phyloP scores from a whole-genome alignment of 1,284 basidiomycete species.

The Heterobasidion occidentale region DNA sequence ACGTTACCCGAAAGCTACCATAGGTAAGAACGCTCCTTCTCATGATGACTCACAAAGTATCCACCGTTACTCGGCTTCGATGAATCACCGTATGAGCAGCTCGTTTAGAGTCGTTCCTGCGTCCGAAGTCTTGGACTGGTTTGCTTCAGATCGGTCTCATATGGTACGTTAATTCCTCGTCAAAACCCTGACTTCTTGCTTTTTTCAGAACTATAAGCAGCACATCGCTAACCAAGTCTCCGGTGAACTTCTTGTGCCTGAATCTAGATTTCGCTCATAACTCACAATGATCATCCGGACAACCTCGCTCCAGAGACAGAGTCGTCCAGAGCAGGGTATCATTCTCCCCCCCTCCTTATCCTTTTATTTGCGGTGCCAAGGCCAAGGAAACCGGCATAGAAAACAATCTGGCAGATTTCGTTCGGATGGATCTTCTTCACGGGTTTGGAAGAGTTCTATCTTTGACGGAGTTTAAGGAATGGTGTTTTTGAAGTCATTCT shows the following conservation, averaged over 20 bases:
- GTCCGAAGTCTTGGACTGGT: slow-evolving; percentile 41
- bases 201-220: no score
- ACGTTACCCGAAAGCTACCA: slow-evolving; percentile 25
- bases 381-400: slow-evolving; percentile 31
- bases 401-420: slow-evolving; percentile 55
- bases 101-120: slow-evolving; percentile 44
- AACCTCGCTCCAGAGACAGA: neutral
- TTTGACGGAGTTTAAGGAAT: neutral
- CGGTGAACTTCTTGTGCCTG: no score
- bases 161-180: slow-evolving; percentile 39
- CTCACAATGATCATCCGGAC: neutral
- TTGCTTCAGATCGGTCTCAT: slow-evolving; percentile 74
- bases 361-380: slow-evolving; percentile 38
- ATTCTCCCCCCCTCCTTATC: slow-evolving; percentile 41
- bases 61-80: neutral
- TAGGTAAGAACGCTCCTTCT: slow-evolving; percentile 29
- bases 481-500: neutral
- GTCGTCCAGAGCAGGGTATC: slow-evolving; percentile 11
- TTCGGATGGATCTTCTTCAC: slow-evolving; percentile 23
- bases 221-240: no score
- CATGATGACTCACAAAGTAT: neutral
- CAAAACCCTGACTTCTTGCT: neutral
- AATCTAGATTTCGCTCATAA: no score
- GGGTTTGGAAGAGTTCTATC: slow-evolving; percentile 20
- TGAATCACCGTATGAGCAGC: slow-evolving; percentile 15